Evolutionary conservation across 345 rosid genomes (phyloP).

Genomic region (Camelina sativa): DNA sequence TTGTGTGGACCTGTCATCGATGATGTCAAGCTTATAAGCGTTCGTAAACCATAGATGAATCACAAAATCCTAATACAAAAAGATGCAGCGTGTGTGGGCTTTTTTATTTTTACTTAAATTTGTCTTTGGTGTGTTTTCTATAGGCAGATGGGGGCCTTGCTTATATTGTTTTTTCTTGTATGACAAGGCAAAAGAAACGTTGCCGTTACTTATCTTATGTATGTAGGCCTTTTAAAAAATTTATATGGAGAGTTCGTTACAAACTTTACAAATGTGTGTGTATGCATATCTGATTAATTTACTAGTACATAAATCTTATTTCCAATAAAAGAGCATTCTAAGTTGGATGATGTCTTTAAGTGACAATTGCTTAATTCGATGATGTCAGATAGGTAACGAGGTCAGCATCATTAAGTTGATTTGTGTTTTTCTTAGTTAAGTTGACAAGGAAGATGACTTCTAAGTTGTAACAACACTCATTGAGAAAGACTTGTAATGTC

Average conservation of each 20-base stretch:
- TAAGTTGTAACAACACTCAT: neutral
- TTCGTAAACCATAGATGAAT: slow-evolving; percentile 43
- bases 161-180: slow-evolving; percentile 32
- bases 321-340: too few relatives aligned
- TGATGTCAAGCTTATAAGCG: slow-evolving; percentile 66
- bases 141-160: slow-evolving; percentile 13
- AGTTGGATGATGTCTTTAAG: too few relatives aligned
- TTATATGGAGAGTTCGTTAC: slow-evolving; percentile 23
- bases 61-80: slow-evolving; percentile 16
- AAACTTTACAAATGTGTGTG: slow-evolving; percentile 10
- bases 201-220: slow-evolving; percentile 17
- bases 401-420: too few relatives aligned
- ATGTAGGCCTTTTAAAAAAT: slow-evolving; percentile 20
- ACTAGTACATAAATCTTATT: too few relatives aligned
- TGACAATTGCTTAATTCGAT: too few relatives aligned
- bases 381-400: too few relatives aligned
- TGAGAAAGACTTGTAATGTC: neutral
- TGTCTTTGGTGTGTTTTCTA: slow-evolving; percentile 34
- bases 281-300: neutral
- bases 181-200: slow-evolving; percentile 37
- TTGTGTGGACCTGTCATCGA: slow-evolving; percentile 88
- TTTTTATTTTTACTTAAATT: too few relatives aligned
- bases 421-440: neutral
- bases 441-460: neutral
- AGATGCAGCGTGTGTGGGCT: slow-evolving; percentile 14